Evolutionary conservation across 352 stramenopile species (phyloP).

Genomic region (Globisporangium nagaii): DNA sequence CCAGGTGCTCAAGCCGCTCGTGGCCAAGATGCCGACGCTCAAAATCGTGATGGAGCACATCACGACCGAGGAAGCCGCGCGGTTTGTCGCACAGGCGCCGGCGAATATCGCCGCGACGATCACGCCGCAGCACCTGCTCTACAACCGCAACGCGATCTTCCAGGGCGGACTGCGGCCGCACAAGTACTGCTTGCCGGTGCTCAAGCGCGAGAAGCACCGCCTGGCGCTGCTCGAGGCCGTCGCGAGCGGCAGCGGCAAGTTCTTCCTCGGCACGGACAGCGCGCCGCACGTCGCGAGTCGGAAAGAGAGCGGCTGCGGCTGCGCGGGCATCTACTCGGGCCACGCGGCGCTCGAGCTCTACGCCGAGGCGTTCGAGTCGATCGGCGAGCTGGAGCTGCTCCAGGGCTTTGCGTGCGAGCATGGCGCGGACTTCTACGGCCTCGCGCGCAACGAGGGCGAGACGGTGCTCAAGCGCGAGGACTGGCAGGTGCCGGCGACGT

Average conservation of each 20-base stretch:
- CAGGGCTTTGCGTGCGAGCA: conserved; percentile 94
- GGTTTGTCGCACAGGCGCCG: conserved; percentile 89
- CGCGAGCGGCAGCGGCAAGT: conserved; percentile 92
- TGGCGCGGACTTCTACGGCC: conserved; percentile 96
- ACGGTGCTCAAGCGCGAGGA: conserved; percentile 85
- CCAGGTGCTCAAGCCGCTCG: conserved; percentile 91
- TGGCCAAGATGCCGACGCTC: conserved; percentile 89
- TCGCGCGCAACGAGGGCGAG: conserved; percentile 87
- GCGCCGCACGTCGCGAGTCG: conserved; percentile 90
- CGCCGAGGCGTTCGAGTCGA: conserved; percentile 94
- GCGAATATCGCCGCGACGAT: conserved; percentile 96
- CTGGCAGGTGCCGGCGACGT: conserved; percentile 90
- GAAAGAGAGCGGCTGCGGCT: conserved; percentile 92
- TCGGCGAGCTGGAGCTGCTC: conserved; percentile 90
- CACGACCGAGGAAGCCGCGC: conserved; percentile 94
- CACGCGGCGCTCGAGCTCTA: conserved; percentile 97
- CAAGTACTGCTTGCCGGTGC: conserved; percentile 99
- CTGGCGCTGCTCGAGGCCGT: conserved; percentile 89
- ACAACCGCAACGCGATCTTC: conserved; percentile 96
- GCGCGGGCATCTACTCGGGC: conserved; percentile 96
- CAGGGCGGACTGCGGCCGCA: conserved; percentile 95
- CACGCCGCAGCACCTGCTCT: conserved; percentile 98
- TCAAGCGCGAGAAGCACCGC: conserved; percentile 95
- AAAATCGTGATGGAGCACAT: conserved; percentile 99
- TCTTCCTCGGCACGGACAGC: conserved; percentile 98